Evolutionary conservation across 192 early-diverging fungal genomes (phyloP).

Genomic region (Powellomyces hirtus): DNA sequence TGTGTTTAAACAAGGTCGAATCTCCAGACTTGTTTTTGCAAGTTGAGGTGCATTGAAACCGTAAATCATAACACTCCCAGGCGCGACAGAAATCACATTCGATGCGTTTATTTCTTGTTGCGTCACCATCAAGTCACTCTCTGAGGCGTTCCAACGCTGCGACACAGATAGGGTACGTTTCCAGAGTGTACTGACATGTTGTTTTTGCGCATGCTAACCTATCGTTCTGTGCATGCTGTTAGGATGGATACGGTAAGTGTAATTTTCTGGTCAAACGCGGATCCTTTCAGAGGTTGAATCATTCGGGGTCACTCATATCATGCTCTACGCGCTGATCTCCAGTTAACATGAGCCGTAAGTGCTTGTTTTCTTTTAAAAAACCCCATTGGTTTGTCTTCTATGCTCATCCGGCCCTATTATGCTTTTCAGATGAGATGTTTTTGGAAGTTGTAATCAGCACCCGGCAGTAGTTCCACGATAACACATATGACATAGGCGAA

Average conservation of each 20-base stretch:
- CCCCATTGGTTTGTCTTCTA: no score
- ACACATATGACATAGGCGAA: no score
- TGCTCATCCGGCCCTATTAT: neutral
- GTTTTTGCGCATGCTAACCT: neutral
- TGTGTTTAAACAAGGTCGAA: neutral
- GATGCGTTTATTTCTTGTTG: slow-evolving; percentile 19
- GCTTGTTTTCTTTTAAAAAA: neutral
- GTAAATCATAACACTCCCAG: neutral
- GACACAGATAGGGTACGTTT: slow-evolving; percentile 21
- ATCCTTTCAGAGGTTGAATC: neutral
- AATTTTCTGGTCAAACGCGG: no score
- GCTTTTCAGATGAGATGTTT: slow-evolving; percentile 15
- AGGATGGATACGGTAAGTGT: slow-evolving; percentile 22
- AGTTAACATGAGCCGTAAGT: slow-evolving; percentile 21
- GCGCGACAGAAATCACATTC: slow-evolving; percentile 19
- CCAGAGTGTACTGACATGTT: neutral
- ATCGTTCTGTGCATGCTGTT: neutral
- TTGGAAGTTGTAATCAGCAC: slow-evolving; percentile 25
- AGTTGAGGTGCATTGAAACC: neutral
- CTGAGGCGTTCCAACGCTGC: slow-evolving; percentile 12
- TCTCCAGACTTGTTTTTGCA: neutral
- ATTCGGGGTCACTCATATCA: neutral
- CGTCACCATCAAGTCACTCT: slow-evolving; percentile 15
- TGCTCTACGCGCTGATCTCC: neutral
- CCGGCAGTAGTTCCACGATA: no score